phyloP scores from a whole-genome alignment of 1,139 yeast genomes.

The Suhomyces wounanorum region DNA sequence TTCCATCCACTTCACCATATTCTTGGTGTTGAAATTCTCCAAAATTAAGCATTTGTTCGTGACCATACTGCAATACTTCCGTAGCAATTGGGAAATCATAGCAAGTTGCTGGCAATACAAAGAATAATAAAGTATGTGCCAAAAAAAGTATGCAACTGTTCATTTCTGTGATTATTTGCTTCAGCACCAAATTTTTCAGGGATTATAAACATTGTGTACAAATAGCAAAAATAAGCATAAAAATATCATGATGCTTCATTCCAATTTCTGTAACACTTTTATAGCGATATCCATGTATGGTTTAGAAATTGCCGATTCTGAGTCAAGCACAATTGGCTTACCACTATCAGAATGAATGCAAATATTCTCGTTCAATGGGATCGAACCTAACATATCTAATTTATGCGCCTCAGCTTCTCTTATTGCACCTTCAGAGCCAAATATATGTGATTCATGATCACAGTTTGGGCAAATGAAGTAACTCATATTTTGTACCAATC shows the following conservation, averaged over 20 bases:
- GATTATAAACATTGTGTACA: not conserved
- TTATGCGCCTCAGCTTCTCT: constrained; percentile 56
- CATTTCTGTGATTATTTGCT: not conserved
- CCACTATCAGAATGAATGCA: constrained; percentile 66
- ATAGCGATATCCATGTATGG: constrained; percentile 51
- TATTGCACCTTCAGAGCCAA: constrained; percentile 68
- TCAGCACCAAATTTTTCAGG: not conserved
- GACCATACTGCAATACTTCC: not conserved
- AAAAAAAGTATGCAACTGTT: not conserved
- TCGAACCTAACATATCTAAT: constrained; percentile 59
- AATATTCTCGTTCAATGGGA: constrained; percentile 68
- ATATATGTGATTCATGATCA: constrained; percentile 69
- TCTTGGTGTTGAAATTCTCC: not conserved
- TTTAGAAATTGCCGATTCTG: constrained; percentile 35
- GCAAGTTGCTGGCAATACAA: not conserved
- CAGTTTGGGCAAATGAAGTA: constrained; percentile 76
- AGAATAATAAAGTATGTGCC: not conserved
- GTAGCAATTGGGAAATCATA: not conserved
- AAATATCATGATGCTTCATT: not conserved
- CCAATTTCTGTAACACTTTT: constrained; percentile 21
- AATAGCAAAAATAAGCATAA: not conserved
- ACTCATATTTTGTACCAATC: constrained; percentile 85
- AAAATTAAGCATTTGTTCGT: too few species aligned
- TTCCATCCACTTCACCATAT: not conserved
- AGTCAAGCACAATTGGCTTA: constrained; percentile 56